These are phyloP conservation scores for Euphorbia lathyris DNA, from an alignment of 345 rosid genomes.

Conservation along the genomic window DNA sequence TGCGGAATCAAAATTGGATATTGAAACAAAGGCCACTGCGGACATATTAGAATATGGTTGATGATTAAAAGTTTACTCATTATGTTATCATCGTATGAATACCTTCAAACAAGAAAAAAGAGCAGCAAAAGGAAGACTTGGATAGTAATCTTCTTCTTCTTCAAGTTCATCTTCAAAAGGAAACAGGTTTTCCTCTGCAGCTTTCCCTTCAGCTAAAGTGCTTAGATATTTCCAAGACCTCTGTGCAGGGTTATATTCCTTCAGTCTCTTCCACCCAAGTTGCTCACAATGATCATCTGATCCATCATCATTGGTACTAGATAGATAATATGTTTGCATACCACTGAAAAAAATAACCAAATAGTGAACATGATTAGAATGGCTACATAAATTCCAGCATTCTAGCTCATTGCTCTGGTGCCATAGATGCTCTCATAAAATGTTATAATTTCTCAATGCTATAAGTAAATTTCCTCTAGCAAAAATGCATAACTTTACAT, in stretches of 20 bases:
- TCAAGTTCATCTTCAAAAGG: conserved; percentile 79
- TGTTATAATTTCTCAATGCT: neutral
- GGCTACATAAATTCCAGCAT: neutral
- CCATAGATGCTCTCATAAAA: neutral
- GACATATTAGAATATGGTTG: neutral
- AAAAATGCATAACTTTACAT: neutral
- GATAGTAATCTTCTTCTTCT: conserved; percentile 82
- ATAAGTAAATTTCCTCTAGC: neutral
- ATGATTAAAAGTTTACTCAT: neutral
- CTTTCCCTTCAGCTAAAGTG: conserved; percentile 52
- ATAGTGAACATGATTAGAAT: neutral
- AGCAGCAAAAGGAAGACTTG: conserved; percentile 94
- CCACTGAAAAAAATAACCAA: conserved; percentile 48
- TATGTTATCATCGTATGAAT: neutral
- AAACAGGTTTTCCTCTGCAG: conserved; percentile 28
- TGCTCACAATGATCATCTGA: conserved; percentile 66
- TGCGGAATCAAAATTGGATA: neutral
- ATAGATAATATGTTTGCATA: conserved; percentile 64
- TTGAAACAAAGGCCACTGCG: neutral
- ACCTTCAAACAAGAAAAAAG: conserved; percentile 90
- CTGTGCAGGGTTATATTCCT: conserved; percentile 64
- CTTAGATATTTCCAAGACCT: conserved; percentile 82
- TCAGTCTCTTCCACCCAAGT: conserved; percentile 75
- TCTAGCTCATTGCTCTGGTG: neutral
- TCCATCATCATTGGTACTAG: conserved; percentile 57